Base-by-base conservation (phyloP, 2,329 filamentous ascomycete genomes). In the Phialocephala subalpina region DNA sequence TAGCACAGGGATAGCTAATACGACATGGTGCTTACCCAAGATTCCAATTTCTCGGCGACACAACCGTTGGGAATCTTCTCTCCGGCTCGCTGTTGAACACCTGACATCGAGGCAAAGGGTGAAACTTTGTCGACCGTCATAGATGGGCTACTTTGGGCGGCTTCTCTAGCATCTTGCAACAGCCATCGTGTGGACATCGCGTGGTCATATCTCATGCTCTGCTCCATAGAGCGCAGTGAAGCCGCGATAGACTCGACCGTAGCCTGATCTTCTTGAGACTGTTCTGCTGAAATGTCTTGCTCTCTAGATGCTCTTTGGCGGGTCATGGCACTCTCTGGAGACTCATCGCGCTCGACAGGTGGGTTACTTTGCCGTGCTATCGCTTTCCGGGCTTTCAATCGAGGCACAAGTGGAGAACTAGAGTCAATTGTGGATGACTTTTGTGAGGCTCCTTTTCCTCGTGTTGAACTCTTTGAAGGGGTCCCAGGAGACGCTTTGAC, bases 61-160 rank as follows among this genome's bases (percentile, higher is more conserved):
- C 14, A 42, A 7, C 63, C 67, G 12, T 38, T 20, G 14, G 63
- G 63, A 58, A 60, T 38, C 22, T 55, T 16, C 9, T 57, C 65
- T 38, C 60, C 53, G 27, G 42, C 42, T n/a, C 60, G 16, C 14
- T 62, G 14, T 33, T 66, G 58, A 20, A 67, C 57, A 14, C 63
- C 52, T 47, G 47, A 58, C 56, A 73, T 58, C 11, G 66, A 71
- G 22, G 59, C 59, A 57, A 73, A 75, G 25, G 73, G 72, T 16
- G 67, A 73, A 6, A 62, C 57, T 12, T 67, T 63, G 29, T 73
- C 70, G 3, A 67, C 60, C 4, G 62, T 67, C 27, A 35, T 33
- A 12, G 38, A 56, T 18, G 27, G 25, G 7, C 52, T 22, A 12
- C 49, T 36, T 12, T 49, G 36, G 11, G 40, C 36, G 20, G 52